phyloP scores from a whole-genome alignment of 257 asterid species.

The Fraxinus cuspidata region DNA sequence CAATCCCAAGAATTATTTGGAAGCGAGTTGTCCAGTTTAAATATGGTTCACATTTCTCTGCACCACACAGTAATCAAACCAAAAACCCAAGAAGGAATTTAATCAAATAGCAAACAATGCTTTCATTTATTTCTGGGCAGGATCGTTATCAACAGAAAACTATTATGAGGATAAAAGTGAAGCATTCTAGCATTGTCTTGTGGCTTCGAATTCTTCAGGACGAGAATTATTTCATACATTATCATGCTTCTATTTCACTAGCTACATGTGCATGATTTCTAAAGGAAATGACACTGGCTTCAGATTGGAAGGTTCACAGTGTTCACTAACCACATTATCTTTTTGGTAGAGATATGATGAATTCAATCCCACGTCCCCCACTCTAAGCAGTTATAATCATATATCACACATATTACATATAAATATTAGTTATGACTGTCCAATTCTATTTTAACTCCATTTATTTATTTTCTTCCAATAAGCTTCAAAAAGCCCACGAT shows the following conservation, averaged over 20 bases:
- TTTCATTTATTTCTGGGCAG: neutral
- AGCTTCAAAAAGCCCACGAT: too few species aligned
- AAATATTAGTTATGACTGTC: too few species aligned
- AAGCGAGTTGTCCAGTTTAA: slow-evolving; percentile 67
- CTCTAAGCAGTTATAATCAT: too few species aligned
- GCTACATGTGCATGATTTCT: neutral
- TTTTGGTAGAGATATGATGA: neutral
- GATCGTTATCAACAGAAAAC: neutral
- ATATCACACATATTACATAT: too few species aligned
- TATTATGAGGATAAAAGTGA: neutral
- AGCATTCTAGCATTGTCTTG: neutral
- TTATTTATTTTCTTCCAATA: too few species aligned
- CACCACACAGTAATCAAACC: slow-evolving; percentile 20
- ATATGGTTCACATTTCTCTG: slow-evolving; percentile 52
- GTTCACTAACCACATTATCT: neutral
- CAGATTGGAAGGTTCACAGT: neutral
- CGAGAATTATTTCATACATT: neutral
- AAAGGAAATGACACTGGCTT: too few species aligned
- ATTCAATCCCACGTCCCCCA: neutral
- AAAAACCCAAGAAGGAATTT: neutral
- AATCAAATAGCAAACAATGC: neutral
- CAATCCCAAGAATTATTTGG: slow-evolving; percentile 76
- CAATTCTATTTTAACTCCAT: too few species aligned
- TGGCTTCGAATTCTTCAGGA: neutral
- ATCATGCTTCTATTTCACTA: neutral